Conservation (phyloP, 306 rosid genomes). For the Gastrolobium villosum region DNA sequence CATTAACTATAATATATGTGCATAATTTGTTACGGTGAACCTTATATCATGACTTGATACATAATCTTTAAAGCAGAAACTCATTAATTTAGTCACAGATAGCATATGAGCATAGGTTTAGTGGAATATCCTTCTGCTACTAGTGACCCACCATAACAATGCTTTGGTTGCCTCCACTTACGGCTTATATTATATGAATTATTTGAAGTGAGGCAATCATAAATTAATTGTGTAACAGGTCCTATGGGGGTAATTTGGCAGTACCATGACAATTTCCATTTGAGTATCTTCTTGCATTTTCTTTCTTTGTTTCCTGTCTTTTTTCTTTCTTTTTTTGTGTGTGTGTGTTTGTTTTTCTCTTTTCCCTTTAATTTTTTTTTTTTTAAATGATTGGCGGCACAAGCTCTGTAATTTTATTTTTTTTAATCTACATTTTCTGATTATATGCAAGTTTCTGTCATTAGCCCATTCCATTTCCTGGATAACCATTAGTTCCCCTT, state of each 20-base stretch:
- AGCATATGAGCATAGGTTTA: constrained; percentile 2
- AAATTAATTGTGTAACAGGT: too few species aligned
- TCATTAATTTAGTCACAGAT: background rate
- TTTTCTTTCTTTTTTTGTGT: background rate
- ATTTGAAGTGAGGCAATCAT: constrained; percentile 8
- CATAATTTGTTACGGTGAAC: background rate
- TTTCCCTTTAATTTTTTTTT: background rate
- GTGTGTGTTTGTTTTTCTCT: background rate
- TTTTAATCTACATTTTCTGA: too few species aligned
- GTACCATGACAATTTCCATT: background rate
- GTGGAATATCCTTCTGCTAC: constrained; percentile 29
- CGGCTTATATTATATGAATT: background rate
- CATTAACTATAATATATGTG: background rate
- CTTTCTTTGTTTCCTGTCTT: background rate
- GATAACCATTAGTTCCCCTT: too few species aligned
- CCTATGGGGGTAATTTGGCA: too few species aligned
- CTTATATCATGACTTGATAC: background rate
- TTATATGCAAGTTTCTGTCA: too few species aligned
- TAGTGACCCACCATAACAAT: background rate
- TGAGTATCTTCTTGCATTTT: too few species aligned
- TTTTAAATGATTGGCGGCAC: too few species aligned
- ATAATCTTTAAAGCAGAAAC: constrained; percentile 30
- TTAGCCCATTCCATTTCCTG: too few species aligned
- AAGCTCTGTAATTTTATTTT: too few species aligned
- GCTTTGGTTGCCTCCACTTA: constrained; percentile 16